Conservation (phyloP, 345 rosid species). For the Syzygium grande region DNA sequence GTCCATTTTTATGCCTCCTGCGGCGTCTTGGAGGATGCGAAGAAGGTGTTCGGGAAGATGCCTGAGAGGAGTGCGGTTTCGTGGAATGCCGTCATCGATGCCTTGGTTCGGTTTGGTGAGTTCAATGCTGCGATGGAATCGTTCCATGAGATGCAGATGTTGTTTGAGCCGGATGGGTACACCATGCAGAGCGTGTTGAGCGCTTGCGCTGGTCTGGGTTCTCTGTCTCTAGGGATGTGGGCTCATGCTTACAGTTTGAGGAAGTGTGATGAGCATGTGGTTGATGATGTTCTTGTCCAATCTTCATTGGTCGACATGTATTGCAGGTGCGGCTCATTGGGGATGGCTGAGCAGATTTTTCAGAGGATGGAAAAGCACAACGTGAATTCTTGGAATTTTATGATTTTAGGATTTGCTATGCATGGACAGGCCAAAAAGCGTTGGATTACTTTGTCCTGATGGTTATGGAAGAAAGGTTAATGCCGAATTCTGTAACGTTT, state of each 20-base stretch:
- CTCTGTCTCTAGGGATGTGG: constrained; percentile 71
- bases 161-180: constrained; percentile 59
- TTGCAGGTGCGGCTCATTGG: constrained; percentile 62
- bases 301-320: constrained; percentile 77
- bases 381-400: constrained; percentile 69
- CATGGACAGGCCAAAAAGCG: constrained; percentile 53
- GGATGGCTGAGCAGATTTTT: constrained; percentile 55
- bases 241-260: constrained; percentile 51
- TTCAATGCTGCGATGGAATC: constrained; percentile 36
- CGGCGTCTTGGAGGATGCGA: constrained; percentile 41
- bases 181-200: constrained; percentile 56
- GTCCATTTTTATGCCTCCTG: constrained; percentile 69
- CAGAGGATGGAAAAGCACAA: constrained; percentile 47
- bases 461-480: constrained; percentile 20
- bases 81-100: constrained; percentile 70
- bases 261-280: constrained; percentile 16
- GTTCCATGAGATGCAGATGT: constrained; percentile 40
- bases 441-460: constrained; percentile 38
- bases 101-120: constrained; percentile 53
- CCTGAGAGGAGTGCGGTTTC: constrained; percentile 61
- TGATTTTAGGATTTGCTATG: constrained; percentile 70
- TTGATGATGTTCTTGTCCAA: constrained; percentile 41
- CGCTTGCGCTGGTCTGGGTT: constrained; percentile 66
- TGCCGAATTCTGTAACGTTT: constrained; percentile 57
- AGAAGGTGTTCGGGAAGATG: constrained; percentile 59